Evolutionary conservation across 225 moss, liverwort and hornwort species (phyloP).

Genomic region (Antitrichia curtipendula): DNA sequence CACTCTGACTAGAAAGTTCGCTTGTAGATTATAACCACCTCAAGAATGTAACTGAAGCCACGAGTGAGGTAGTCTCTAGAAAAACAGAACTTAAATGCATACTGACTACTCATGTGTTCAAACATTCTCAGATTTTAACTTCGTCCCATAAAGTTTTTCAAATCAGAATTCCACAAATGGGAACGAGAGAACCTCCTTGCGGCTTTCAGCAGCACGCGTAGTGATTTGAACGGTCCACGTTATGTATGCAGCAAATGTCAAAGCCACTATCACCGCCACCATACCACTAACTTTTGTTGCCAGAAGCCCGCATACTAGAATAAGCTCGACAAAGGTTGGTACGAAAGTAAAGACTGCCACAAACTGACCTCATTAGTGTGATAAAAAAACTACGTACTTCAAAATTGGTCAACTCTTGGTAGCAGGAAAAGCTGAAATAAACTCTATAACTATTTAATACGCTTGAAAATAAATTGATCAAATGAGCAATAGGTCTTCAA

Average conservation of each 20-base stretch:
- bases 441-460: background rate
- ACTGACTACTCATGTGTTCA: background rate
- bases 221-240: conserved; percentile 73
- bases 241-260: conserved; percentile 77
- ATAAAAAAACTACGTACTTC: background rate
- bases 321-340: conserved; percentile 81
- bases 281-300: conserved; percentile 76
- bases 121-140: background rate
- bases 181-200: conserved; percentile 59
- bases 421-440: background rate
- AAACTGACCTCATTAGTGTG: background rate
- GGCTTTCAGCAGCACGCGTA: conserved; percentile 73
- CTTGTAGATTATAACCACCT: background rate
- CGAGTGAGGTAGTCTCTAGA: background rate
- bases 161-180: background rate
- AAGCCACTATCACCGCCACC: conserved; percentile 64
- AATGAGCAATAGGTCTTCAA: background rate
- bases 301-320: conserved; percentile 67
- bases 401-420: background rate
- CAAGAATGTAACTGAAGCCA: background rate
- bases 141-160: background rate
- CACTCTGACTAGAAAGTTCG: background rate
- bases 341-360: conserved; percentile 81
- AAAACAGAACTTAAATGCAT: background rate
- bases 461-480: background rate